Evolutionary conservation across 2,329 filamentous ascomycete species (phyloP).

Genomic region (Celoporthe dispersa): DNA sequence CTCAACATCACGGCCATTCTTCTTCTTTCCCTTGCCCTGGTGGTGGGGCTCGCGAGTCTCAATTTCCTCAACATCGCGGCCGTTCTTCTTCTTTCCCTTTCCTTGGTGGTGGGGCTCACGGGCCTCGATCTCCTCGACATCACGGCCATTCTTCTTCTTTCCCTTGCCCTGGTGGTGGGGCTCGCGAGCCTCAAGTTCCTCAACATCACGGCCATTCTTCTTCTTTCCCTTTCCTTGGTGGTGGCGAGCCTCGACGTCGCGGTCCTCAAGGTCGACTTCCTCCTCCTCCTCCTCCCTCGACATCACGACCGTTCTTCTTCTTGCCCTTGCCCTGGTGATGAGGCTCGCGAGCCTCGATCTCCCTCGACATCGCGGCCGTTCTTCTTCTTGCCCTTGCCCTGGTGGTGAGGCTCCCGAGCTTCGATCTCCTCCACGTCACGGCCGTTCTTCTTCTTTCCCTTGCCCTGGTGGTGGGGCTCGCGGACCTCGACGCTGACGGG

Average conservation of each 20-base stretch:
- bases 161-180: slow-evolving; percentile 27
- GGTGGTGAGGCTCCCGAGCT: slow-evolving; percentile 30
- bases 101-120: slow-evolving; percentile 12
- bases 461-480: slow-evolving; percentile 28
- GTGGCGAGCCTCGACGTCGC: slow-evolving; percentile 10
- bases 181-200: slow-evolving; percentile 16
- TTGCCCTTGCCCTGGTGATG: slow-evolving; percentile 26
- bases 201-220: background rate
- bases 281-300: slow-evolving; percentile 30
- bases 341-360: slow-evolving; percentile 22
- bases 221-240: slow-evolving; percentile 14
- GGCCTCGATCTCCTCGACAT: slow-evolving; percentile 25
- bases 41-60: slow-evolving; percentile 23
- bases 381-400: slow-evolving; percentile 32
- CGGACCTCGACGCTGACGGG: slow-evolving; percentile 30
- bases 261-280: background rate
- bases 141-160: slow-evolving; percentile 16
- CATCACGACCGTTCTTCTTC: slow-evolving; percentile 26
- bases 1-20: slow-evolving; percentile 14
- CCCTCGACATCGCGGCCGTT: background rate
- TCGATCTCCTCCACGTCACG: slow-evolving; percentile 6
- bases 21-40: slow-evolving; percentile 21
- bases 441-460: slow-evolving; percentile 26
- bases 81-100: slow-evolving; percentile 21
- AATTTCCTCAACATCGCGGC: slow-evolving; percentile 19